Evolutionary conservation across 1,284 basidiomycete species (phyloP).

Genomic region (Veloporphyrellus conicus): DNA sequence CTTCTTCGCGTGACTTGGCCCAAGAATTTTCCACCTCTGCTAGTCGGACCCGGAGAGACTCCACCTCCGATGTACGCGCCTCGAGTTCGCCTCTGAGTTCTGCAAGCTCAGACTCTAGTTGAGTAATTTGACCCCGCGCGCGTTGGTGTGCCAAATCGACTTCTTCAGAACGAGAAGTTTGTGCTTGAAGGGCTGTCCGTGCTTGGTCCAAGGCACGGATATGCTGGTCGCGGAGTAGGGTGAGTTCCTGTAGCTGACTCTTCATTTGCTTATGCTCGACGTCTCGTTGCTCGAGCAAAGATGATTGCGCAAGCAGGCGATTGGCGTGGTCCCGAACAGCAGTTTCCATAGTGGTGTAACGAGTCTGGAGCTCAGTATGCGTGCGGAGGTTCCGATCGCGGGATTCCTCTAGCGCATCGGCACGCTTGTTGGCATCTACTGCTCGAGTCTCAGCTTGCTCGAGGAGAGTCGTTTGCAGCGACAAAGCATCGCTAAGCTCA

Average conservation of each 20-base stretch:
- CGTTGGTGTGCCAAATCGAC: slow-evolving; percentile 73
- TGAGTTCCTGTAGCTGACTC: slow-evolving; percentile 69
- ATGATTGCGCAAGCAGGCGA: slow-evolving; percentile 69
- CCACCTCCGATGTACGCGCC: slow-evolving; percentile 64
- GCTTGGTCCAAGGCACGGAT: slow-evolving; percentile 83
- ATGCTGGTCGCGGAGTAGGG: slow-evolving; percentile 73
- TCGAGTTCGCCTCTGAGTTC: slow-evolving; percentile 80
- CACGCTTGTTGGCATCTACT: slow-evolving; percentile 75
- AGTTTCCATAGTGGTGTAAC: slow-evolving; percentile 59
- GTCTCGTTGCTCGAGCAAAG: slow-evolving; percentile 73
- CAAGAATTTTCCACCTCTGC: slow-evolving; percentile 80
- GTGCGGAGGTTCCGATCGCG: slow-evolving; percentile 69
- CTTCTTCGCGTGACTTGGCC: slow-evolving; percentile 86
- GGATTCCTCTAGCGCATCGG: slow-evolving; percentile 78
- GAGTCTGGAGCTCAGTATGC: slow-evolving; percentile 71
- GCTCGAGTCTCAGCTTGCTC: slow-evolving; percentile 80
- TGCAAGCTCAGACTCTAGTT: slow-evolving; percentile 70
- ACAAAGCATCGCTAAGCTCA: slow-evolving; percentile 69
- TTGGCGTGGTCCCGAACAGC: slow-evolving; percentile 78
- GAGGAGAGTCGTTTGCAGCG: slow-evolving; percentile 72
- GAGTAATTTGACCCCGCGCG: slow-evolving; percentile 60
- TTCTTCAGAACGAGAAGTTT: slow-evolving; percentile 76
- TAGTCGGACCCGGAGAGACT: slow-evolving; percentile 59
- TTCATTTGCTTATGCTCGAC: slow-evolving; percentile 71
- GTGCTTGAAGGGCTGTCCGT: slow-evolving; percentile 70